phyloP scores from a whole-genome alignment of 2,329 filamentous ascomycete species.

The Epichloe baconii region DNA sequence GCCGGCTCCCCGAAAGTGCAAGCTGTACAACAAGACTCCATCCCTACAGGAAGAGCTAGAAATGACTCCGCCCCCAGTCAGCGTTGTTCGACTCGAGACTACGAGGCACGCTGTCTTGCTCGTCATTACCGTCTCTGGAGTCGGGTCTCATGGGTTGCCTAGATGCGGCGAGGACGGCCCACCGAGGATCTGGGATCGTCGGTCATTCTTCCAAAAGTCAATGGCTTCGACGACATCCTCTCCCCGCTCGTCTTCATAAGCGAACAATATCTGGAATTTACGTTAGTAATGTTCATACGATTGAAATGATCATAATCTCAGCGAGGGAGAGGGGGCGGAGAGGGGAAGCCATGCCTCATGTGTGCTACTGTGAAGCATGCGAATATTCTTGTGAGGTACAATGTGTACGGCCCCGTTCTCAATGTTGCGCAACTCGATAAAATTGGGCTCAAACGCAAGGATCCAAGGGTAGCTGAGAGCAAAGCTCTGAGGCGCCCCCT shows the following conservation, averaged over 20 bases:
- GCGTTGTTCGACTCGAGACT: background rate
- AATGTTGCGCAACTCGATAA: constrained; percentile 92
- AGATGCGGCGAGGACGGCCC: constrained; percentile 4
- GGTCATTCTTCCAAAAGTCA: constrained; percentile 80
- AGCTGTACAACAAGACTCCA: constrained; percentile 15
- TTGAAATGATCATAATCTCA: too few relatives aligned
- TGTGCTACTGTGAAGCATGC: constrained; percentile 94
- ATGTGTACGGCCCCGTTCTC: constrained; percentile 93
- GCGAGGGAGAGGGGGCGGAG: too few relatives aligned
- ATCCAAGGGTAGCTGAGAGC: constrained; percentile 96
- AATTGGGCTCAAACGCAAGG: constrained; percentile 90
- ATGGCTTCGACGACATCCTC: constrained; percentile 89
- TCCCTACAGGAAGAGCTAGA: constrained; percentile 10
- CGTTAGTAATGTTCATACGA: background rate
- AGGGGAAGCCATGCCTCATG: constrained; percentile 59
- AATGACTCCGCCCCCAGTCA: constrained; percentile 7
- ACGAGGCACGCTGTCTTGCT: background rate
- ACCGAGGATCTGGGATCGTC: constrained; percentile 31
- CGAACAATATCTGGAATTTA: constrained; percentile 69
- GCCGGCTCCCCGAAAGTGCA: background rate
- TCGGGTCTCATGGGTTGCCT: background rate
- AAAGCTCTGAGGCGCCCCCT: constrained; percentile 83
- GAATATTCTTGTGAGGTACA: constrained; percentile 88
- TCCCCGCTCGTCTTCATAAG: constrained; percentile 89
- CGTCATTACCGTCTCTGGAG: background rate